These are phyloP conservation scores for Tricholoma furcatifolium DNA, from an alignment of 768 basidiomycete species.

Conservation along the genomic window DNA sequence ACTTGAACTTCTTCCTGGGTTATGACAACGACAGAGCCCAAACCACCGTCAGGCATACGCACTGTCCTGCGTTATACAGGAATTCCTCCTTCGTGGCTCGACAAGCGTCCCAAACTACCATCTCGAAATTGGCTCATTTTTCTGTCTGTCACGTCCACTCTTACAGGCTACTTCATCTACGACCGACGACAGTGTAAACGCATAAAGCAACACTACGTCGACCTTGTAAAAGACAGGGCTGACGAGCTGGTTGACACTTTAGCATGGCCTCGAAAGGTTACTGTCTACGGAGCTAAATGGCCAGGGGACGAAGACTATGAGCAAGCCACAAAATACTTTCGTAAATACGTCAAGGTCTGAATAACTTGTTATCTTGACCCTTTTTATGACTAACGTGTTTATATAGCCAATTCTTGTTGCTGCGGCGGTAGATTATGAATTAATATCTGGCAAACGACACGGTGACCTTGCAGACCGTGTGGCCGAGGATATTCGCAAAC, in stretches of 20 bases:
- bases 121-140: constrained; percentile 96
- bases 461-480: constrained; percentile 83
- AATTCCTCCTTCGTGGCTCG: constrained; percentile 74
- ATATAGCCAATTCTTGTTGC: constrained; percentile 88
- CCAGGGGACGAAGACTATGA: constrained; percentile 94
- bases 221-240: constrained; percentile 76
- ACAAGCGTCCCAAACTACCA: constrained; percentile 82
- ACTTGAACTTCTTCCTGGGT: constrained; percentile 20
- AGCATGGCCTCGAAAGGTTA: constrained; percentile 75
- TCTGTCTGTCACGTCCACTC: constrained; percentile 68
- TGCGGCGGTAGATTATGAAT: constrained; percentile 90
- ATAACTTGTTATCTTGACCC: constrained; percentile 23
- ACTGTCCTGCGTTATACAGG: constrained; percentile 68
- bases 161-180: constrained; percentile 76
- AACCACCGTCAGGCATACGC: constrained; percentile 50
- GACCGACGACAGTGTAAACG: constrained; percentile 80
- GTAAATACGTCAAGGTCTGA: constrained; percentile 92
- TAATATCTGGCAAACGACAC: constrained; percentile 76
- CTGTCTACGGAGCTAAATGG: constrained; percentile 87
- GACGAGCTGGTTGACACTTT: constrained; percentile 63
- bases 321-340: constrained; percentile 83
- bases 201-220: constrained; percentile 77
- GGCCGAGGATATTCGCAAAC: constrained; percentile 66
- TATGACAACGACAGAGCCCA: constrained; percentile 16
- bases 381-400: constrained; percentile 11